Percentiles rank a stretch among this genome's conserved stretches.
phyloP scores from a whole-genome alignment of 2,329 filamentous ascomycete species.

The Aspergillus tamarii region DNA sequence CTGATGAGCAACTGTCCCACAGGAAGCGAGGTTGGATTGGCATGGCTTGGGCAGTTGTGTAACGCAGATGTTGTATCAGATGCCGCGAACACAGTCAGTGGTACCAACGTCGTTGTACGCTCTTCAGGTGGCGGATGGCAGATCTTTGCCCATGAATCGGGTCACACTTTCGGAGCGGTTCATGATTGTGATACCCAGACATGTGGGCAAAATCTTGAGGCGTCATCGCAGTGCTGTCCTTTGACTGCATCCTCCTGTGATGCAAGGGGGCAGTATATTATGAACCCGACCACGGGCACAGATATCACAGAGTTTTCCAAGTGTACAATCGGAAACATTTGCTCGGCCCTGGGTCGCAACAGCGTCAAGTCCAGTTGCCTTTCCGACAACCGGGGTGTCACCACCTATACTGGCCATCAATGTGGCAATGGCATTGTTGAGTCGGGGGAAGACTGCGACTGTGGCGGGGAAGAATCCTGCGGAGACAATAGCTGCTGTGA shows the following conservation, averaged over 20 bases:
- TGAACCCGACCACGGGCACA: conserved; percentile 85
- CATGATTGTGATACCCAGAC: conserved; percentile 80
- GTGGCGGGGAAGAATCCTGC: conserved; percentile 76
- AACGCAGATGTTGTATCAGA: conserved; percentile 55
- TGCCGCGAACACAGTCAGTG: conserved; percentile 71
- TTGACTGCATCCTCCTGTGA: conserved; percentile 69
- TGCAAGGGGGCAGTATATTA: conserved; percentile 80
- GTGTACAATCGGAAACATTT: conserved; percentile 92
- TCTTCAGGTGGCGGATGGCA: conserved; percentile 88
- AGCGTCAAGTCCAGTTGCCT: conserved; percentile 78
- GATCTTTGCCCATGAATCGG: conserved; percentile 90
- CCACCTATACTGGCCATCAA: conserved; percentile 77
- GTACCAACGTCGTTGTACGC: conserved; percentile 85
- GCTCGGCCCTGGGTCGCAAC: conserved; percentile 77
- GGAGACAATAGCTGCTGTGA: conserved; percentile 81
- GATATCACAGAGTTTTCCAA: conserved; percentile 80
- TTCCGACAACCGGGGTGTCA: conserved; percentile 80
- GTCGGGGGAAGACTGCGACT: conserved; percentile 92
- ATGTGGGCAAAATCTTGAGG: conserved; percentile 67
- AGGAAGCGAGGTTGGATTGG: conserved; percentile 81
- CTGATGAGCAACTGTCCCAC: conserved; percentile 81
- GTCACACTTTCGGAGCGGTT: conserved; percentile 93
- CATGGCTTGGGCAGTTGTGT: conserved; percentile 91
- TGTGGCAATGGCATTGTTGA: conserved; percentile 99
- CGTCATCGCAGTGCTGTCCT: conserved; percentile 77